phyloP scores from a whole-genome alignment of 192 early-diverging fungal genomes.

The Gryganskiella cystojenkinii region DNA sequence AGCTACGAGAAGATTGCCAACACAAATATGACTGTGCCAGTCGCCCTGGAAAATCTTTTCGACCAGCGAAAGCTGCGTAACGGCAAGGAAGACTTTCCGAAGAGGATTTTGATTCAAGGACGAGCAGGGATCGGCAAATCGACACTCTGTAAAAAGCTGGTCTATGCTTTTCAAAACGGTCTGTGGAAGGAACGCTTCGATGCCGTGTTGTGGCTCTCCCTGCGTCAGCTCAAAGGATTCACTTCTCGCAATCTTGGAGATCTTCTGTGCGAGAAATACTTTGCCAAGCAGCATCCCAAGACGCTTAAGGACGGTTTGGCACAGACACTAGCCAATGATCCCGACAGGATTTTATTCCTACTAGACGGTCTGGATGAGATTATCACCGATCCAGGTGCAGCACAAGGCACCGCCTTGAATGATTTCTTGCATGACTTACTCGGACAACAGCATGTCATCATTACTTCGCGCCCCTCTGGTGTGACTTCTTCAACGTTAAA shows the following conservation, averaged over 20 bases:
- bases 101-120: constrained; percentile 23
- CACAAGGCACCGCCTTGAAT: neutral
- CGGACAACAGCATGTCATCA: constrained; percentile 1
- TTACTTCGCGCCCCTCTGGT: constrained; percentile 9
- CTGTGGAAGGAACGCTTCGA: constrained; percentile 18
- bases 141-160: constrained; percentile 28
- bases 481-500: neutral
- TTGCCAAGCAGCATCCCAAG: neutral
- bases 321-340: neutral
- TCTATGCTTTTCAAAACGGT: constrained; percentile 3
- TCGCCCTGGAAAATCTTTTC: constrained; percentile 3
- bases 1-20: neutral
- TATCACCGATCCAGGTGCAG: neutral
- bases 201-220: constrained; percentile 18
- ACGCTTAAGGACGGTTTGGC: neutral
- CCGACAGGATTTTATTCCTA: constrained; percentile 12
- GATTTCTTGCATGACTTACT: neutral
- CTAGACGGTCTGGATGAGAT: constrained; percentile 29
- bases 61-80: constrained; percentile 18
- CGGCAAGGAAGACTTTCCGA: constrained; percentile 4
- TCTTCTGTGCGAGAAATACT: constrained; percentile 2
- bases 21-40: neutral
- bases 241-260: neutral
- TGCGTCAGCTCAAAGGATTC: constrained; percentile 11
- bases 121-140: constrained; percentile 30